These are phyloP conservation scores for Pueraria montana DNA, from an alignment of 306 rosid genomes.

Conservation along the genomic window DNA sequence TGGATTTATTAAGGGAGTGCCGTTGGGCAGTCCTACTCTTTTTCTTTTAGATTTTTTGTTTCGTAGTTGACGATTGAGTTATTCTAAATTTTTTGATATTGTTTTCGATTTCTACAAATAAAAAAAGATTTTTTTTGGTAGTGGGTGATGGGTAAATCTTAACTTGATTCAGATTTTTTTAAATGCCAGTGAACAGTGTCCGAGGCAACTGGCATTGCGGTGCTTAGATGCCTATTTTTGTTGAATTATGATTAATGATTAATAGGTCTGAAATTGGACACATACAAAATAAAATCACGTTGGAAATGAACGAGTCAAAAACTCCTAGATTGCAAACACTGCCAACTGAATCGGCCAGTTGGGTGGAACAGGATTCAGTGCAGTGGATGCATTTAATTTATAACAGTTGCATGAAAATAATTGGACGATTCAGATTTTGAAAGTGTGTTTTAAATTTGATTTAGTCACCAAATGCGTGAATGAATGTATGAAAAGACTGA, in stretches of 20 bases:
- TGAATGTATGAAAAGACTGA: not conserved
- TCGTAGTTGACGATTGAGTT: too few species aligned
- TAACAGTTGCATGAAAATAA: not conserved
- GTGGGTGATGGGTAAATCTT: conserved; percentile 14
- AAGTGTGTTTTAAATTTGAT: not conserved
- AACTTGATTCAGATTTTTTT: not conserved
- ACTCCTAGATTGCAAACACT: conserved; percentile 11
- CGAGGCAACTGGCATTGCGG: not conserved
- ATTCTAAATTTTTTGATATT: too few species aligned
- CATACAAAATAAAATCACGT: not conserved
- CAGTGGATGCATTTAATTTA: conserved; percentile 18
- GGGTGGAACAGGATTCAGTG: not conserved
- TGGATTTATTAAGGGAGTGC: not conserved
- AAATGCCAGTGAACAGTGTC: not conserved
- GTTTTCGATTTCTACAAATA: too few species aligned
- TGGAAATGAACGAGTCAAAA: conserved; percentile 19
- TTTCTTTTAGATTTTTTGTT: not conserved
- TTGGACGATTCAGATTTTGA: not conserved
- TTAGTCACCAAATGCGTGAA: not conserved
- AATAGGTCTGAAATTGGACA: not conserved
- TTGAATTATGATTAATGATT: conserved; percentile 14
- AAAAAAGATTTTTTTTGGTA: too few species aligned
- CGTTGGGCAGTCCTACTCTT: conserved; percentile 2
- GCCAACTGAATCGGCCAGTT: conserved; percentile 26
- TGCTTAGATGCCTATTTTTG: not conserved